These are phyloP conservation scores for Apiospora rasikravindrae DNA, from an alignment of 2,329 filamentous ascomycete species.

Conservation along the genomic window DNA sequence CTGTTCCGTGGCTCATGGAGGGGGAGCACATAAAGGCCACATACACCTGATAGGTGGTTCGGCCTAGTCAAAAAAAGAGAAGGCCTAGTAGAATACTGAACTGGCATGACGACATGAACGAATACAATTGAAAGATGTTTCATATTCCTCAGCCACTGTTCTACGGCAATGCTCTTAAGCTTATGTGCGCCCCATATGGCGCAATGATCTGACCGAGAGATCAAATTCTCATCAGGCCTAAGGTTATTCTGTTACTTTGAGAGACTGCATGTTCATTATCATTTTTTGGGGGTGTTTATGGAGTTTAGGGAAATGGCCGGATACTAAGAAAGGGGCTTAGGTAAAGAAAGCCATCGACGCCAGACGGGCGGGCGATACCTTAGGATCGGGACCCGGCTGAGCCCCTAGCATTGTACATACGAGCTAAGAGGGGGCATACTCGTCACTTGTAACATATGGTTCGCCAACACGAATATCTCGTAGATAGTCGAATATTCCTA, in stretches of 20 bases:
- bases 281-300: neutral
- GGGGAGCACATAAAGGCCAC: neutral
- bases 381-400: neutral
- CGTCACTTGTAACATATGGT: neutral
- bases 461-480: neutral
- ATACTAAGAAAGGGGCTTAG: neutral
- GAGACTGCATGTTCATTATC: neutral
- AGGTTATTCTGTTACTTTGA: neutral
- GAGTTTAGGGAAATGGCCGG: neutral
- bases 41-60: neutral
- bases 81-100: neutral
- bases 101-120: neutral
- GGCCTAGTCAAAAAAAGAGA: neutral
- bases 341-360: neutral
- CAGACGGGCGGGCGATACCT: neutral
- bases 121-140: neutral
- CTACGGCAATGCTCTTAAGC: neutral
- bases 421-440: neutral
- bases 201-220: neutral
- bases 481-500: neutral
- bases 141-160: neutral
- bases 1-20: constrained; percentile 33
- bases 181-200: neutral
- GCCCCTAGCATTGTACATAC: neutral
- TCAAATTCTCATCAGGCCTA: neutral